Percentiles rank a stretch among this genome's conserved stretches.
Evolutionary conservation across 208 protist genomes (phyloP).

Genomic region (Trypanosoma melophagium): DNA sequence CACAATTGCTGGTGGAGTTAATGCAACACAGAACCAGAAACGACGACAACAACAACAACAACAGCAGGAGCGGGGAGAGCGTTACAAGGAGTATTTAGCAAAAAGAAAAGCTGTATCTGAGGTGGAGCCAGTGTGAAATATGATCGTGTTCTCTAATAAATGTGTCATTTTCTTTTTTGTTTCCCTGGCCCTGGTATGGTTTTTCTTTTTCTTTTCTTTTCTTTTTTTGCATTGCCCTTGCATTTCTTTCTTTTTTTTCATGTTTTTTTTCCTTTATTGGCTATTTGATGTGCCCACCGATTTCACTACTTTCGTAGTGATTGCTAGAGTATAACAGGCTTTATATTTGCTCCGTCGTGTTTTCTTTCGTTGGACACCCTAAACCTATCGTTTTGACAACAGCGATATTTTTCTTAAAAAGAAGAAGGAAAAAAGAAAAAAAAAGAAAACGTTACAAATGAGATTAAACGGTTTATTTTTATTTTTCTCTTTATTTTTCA

Average conservation of each 20-base stretch:
- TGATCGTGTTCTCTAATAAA: background rate
- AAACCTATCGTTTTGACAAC: no score
- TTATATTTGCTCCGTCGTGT: no score
- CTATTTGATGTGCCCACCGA: background rate
- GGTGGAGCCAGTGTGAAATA: conserved; percentile 1
- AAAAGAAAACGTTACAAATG: background rate
- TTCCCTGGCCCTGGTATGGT: no score
- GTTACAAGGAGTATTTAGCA: conserved; percentile 76
- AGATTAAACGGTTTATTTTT: background rate
- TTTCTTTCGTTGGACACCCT: background rate
- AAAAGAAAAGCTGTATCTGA: conserved; percentile 15
- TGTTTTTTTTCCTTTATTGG: background rate
- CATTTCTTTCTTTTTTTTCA: conserved; percentile 11
- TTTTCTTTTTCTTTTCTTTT: conserved; percentile 17
- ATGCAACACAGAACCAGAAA: conserved; percentile 15
- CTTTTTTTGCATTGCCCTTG: conserved; percentile 7
- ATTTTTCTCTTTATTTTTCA: conserved; percentile 3
- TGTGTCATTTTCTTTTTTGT: background rate
- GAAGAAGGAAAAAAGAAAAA: conserved; percentile 4
- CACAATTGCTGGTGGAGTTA: background rate
- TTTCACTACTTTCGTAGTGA: no score
- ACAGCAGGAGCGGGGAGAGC: conserved; percentile 35
- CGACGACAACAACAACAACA: background rate
- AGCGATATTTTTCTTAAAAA: background rate
- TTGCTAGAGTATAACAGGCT: no score